phyloP scores from a whole-genome alignment of 1,139 yeast genomes.

The Candida dubliniensis region DNA sequence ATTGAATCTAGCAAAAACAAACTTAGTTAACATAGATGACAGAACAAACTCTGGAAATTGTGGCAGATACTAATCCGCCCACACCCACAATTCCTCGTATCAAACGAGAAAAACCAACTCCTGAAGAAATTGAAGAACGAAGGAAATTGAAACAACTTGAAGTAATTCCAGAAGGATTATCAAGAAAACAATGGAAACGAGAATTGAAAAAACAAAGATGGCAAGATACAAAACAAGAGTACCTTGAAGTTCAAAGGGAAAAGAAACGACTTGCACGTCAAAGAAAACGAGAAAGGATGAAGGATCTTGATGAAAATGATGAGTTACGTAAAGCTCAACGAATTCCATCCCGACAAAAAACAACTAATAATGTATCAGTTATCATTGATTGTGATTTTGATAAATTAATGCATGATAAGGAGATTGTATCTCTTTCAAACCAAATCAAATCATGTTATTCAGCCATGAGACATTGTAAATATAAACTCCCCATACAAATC shows the following conservation, averaged over 20 bases:
- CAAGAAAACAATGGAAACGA: slow-evolving; percentile 80
- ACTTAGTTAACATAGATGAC: neutral
- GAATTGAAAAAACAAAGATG: slow-evolving; percentile 58
- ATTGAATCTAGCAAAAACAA: no score
- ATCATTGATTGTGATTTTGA: slow-evolving; percentile 90
- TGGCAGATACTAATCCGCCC: neutral
- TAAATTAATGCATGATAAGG: slow-evolving; percentile 80
- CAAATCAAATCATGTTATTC: slow-evolving; percentile 85
- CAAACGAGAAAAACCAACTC: slow-evolving; percentile 10
- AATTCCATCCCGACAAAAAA: slow-evolving; percentile 40
- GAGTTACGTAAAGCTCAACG: slow-evolving; percentile 25
- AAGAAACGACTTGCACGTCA: slow-evolving; percentile 49
- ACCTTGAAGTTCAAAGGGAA: slow-evolving; percentile 50
- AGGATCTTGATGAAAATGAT: slow-evolving; percentile 9
- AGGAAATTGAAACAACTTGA: slow-evolving; percentile 13
- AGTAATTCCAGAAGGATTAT: slow-evolving; percentile 78
- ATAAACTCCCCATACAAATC: slow-evolving; percentile 60
- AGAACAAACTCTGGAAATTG: neutral
- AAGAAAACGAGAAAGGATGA: slow-evolving; percentile 28
- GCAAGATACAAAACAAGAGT: slow-evolving; percentile 65
- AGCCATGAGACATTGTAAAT: slow-evolving; percentile 62
- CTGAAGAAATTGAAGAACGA: slow-evolving; percentile 17
- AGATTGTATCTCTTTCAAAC: slow-evolving; percentile 71
- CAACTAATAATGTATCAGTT: slow-evolving; percentile 48
- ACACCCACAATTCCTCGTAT: neutral